Conservation (phyloP, 805 yeast genomes). For the Tanozyma kutaoensis region DNA sequence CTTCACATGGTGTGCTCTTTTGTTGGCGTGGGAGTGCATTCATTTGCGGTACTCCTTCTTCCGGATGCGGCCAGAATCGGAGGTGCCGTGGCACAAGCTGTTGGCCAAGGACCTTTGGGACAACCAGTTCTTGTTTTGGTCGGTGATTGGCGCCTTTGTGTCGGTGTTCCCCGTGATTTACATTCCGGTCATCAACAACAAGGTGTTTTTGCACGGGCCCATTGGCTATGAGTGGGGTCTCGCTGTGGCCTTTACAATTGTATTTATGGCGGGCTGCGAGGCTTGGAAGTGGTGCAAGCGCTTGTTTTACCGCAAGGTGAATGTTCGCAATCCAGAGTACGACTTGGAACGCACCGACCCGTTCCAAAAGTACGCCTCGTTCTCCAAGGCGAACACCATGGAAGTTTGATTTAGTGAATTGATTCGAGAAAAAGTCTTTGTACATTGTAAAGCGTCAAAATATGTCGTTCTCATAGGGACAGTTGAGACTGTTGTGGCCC, state of each 20-base stretch:
- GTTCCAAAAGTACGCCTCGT: conserved; percentile 47
- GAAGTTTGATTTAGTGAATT: too few species aligned
- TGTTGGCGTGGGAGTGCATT: conserved; percentile 77
- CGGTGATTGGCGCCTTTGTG: conserved; percentile 54
- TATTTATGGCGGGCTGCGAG: conserved; percentile 52
- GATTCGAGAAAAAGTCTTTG: too few species aligned
- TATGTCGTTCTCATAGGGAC: conserved; percentile 68
- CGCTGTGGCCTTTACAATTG: conserved; percentile 43
- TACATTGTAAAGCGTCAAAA: conserved; percentile 13
- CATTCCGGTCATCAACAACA: conserved; percentile 71
- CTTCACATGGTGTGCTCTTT: conserved; percentile 77
- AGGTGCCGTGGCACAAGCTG: conserved; percentile 41
- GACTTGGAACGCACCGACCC: conserved; percentile 53
- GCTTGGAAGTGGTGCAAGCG: conserved; percentile 58
- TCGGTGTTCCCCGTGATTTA: conserved; percentile 73
- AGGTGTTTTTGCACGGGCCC: conserved; percentile 60
- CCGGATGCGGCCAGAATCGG: conserved; percentile 53
- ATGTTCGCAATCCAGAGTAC: conserved; percentile 44
- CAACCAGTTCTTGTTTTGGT: conserved; percentile 73
- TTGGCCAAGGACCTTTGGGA: conserved; percentile 54
- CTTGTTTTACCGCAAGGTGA: conserved; percentile 23
- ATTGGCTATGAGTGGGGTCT: conserved; percentile 77
- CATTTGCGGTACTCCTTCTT: conserved; percentile 61
- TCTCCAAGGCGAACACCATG: conserved; percentile 38
- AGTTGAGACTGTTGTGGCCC: conserved; percentile 80